A percentile compares a stretch with the other conserved stretches of the same genome.
Evolutionary conservation across 192 early-diverging fungal species (phyloP).

Genomic region (Gryganskiella cystojenkinii): DNA sequence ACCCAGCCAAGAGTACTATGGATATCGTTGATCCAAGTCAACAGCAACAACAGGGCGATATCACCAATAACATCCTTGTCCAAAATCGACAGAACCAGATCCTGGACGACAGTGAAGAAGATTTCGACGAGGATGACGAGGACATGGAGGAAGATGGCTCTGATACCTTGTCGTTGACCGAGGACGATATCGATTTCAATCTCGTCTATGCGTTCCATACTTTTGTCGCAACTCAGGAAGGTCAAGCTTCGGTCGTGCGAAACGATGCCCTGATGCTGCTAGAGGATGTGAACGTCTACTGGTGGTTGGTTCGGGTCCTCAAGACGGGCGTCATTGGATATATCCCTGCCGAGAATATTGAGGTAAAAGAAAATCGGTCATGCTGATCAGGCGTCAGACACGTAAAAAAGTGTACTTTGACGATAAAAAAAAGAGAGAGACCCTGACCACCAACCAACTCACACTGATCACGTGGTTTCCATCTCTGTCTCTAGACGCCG

Average conservation of each 20-base stretch:
- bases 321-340: conserved; percentile 85
- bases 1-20: not conserved
- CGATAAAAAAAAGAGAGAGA: not conserved
- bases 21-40: not conserved
- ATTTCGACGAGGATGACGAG: conserved; percentile 48
- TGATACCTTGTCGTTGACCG: conserved; percentile 59
- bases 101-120: conserved; percentile 46
- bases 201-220: conserved; percentile 89
- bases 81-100: conserved; percentile 49
- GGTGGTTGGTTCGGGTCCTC: conserved; percentile 78
- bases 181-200: conserved; percentile 77
- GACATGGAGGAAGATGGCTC: conserved; percentile 54
- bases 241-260: conserved; percentile 83
- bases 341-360: conserved; percentile 90
- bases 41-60: not conserved
- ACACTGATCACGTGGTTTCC: too few species aligned
- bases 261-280: conserved; percentile 83
- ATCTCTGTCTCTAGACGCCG: conserved; percentile 64
- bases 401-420: too few species aligned
- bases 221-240: conserved; percentile 86
- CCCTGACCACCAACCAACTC: too few species aligned
- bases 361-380: too few species aligned
- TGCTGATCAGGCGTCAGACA: too few species aligned
- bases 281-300: conserved; percentile 88
- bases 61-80: conserved; percentile 4